Conservation (phyloP, 768 basidiomycete genomes). For the Tylopilus subfusipes region DNA sequence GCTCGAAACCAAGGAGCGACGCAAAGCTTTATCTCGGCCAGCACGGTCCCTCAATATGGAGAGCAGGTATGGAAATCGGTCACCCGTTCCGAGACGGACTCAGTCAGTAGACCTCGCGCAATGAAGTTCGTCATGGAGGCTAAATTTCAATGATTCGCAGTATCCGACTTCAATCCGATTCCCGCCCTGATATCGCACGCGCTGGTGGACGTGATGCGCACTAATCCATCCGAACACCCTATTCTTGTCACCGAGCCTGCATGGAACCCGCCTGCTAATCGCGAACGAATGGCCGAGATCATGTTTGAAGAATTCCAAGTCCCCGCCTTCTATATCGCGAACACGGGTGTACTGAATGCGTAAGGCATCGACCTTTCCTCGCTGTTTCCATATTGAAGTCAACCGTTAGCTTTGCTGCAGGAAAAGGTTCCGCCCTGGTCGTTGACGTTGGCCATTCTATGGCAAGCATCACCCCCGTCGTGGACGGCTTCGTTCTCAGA, state of each 20-base stretch:
- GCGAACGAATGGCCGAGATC: constrained; percentile 94
- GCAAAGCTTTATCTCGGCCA: constrained; percentile 80
- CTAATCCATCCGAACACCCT: constrained; percentile 81
- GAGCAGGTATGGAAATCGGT: constrained; percentile 81
- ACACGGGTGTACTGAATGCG: constrained; percentile 92
- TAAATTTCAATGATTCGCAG: constrained; percentile 34
- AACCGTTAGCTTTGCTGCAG: constrained; percentile 79
- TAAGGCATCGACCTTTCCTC: constrained; percentile 37
- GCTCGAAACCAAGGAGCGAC: constrained; percentile 37
- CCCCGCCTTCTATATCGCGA: constrained; percentile 96
- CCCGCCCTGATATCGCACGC: constrained; percentile 72
- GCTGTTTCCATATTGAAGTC: constrained; percentile 10
- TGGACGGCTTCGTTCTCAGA: constrained; percentile 95
- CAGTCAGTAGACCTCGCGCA: constrained; percentile 46
- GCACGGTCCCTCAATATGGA: constrained; percentile 86
- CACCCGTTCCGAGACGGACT: constrained; percentile 84
- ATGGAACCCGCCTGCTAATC: constrained; percentile 92
- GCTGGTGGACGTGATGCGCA: constrained; percentile 70
- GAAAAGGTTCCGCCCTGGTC: constrained; percentile 95
- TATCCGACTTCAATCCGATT: constrained; percentile 74
- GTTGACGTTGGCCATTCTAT: constrained; percentile 89
- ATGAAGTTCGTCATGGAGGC: background rate
- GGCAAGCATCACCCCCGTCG: constrained; percentile 91
- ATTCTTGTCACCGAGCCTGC: constrained; percentile 91
- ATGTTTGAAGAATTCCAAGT: constrained; percentile 96